Evolutionary conservation across 129 eudicot species (phyloP).

Genomic region (Ambrosia trifida): DNA sequence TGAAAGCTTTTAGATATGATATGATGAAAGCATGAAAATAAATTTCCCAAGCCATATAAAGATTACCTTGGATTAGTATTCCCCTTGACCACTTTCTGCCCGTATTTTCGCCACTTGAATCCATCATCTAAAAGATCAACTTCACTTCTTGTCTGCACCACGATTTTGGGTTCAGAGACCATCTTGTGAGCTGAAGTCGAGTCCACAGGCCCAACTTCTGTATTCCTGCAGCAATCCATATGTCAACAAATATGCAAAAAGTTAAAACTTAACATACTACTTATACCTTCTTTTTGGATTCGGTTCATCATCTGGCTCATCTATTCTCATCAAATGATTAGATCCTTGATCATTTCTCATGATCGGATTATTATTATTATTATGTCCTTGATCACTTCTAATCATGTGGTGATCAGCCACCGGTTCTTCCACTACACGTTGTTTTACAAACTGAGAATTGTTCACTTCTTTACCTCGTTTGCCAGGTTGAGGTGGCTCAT

Average conservation of each 20-base stretch:
- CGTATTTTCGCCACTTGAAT: constrained; percentile 95
- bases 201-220: constrained; percentile 44
- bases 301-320: constrained; percentile 69
- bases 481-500: constrained; percentile 57
- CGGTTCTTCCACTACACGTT: constrained; percentile 25
- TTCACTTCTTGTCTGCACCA: constrained; percentile 93
- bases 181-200: constrained; percentile 48
- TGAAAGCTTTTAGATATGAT: neutral
- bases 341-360: constrained; percentile 3
- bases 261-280: constrained; percentile 4
- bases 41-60: neutral
- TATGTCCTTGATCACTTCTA: constrained; percentile 35
- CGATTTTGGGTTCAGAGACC: constrained; percentile 75
- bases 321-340: constrained; percentile 34
- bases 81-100: constrained; percentile 98
- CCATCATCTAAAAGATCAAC: constrained; percentile 98
- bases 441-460: constrained; percentile 29
- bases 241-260: constrained; percentile 9
- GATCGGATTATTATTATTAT: too few relatives aligned
- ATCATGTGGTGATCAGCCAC: constrained; percentile 16
- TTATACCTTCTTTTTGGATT: constrained; percentile 85
- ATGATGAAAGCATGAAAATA: neutral
- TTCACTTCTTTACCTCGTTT: constrained; percentile 53
- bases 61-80: constrained; percentile 88
- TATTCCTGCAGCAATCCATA: constrained; percentile 49